Evolutionary conservation across 768 basidiomycete species (phyloP).

Genomic region (Boletus rubroflammeus): DNA sequence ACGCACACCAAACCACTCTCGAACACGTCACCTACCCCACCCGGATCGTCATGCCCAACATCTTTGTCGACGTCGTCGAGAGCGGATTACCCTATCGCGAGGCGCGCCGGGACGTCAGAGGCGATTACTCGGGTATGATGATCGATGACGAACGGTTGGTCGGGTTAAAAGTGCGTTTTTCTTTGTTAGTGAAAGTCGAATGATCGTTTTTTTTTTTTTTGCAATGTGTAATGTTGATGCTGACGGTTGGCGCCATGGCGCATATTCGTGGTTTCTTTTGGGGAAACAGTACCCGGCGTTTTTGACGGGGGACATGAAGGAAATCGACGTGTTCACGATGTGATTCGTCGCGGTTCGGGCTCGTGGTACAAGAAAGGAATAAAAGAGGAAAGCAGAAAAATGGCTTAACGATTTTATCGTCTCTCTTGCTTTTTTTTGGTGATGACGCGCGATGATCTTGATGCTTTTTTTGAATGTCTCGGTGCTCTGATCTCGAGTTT

Average conservation of each 20-base stretch:
- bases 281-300: constrained; percentile 24
- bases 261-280: not conserved
- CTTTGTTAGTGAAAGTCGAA: too few relatives aligned
- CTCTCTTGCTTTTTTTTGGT: too few relatives aligned
- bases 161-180: constrained; percentile 36
- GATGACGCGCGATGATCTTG: not conserved
- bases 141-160: constrained; percentile 41
- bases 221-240: not conserved
- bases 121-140: constrained; percentile 39
- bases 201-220: too few relatives aligned
- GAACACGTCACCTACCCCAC: constrained; percentile 11
- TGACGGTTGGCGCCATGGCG: not conserved
- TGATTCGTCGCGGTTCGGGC: not conserved
- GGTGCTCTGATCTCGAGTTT: not conserved
- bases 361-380: too few relatives aligned
- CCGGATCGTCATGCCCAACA: constrained; percentile 5
- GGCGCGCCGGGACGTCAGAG: constrained; percentile 17
- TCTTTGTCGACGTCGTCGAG: constrained; percentile 27
- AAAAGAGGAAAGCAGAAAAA: too few relatives aligned
- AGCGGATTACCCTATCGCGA: constrained; percentile 34
- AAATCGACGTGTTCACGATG: constrained; percentile 34
- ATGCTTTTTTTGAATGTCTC: not conserved
- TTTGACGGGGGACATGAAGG: constrained; percentile 30
- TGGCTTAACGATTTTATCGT: too few relatives aligned
- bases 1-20: not conserved